Conservation (phyloP, 345 rosid species). For the Populus nigra region DNA sequence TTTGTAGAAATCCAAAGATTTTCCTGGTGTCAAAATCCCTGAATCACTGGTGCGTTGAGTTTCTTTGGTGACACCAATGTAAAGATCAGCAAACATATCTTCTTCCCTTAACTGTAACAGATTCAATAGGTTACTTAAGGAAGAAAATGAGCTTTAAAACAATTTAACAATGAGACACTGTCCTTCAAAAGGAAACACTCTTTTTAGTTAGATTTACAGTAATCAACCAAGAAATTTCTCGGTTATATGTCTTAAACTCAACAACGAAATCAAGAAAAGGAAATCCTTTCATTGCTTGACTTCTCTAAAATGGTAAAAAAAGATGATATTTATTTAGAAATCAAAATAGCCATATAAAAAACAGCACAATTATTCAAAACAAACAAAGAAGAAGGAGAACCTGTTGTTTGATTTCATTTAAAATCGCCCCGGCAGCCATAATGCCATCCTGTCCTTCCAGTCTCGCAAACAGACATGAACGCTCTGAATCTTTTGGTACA, state of each 20-base stretch:
- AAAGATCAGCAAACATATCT: constrained; percentile 3
- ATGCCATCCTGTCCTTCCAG: constrained; percentile 19
- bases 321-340: neutral
- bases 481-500: neutral
- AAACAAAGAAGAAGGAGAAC: neutral
- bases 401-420: constrained; percentile 22
- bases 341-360: neutral
- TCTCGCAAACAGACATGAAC: constrained; percentile 32
- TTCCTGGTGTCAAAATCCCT: neutral
- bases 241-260: neutral
- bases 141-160: neutral
- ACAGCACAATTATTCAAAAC: neutral
- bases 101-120: constrained; percentile 9
- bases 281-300: neutral
- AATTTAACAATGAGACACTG: neutral
- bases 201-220: neutral
- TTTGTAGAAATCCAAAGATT: constrained; percentile 15
- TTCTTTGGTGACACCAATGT: constrained; percentile 18
- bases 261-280: neutral
- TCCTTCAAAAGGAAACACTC: neutral
- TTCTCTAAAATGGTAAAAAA: neutral
- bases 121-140: neutral
- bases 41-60: neutral
- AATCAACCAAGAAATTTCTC: neutral
- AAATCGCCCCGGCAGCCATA: constrained; percentile 23